Evolutionary conservation across 1,284 basidiomycete species (phyloP).

Genomic region (Cryptococcus sp.): DNA sequence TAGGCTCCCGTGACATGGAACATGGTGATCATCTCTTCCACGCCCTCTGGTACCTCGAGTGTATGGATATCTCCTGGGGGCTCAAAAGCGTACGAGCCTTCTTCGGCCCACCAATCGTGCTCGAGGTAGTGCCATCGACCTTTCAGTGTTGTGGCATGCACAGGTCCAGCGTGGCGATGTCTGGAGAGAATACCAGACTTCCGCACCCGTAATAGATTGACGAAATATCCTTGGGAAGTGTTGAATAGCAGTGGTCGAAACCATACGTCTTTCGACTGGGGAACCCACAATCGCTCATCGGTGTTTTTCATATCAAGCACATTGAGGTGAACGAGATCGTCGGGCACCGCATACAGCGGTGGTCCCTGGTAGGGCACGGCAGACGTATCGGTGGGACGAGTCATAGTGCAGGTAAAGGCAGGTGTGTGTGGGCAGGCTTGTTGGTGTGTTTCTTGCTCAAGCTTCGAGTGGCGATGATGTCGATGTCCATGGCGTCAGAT

Average conservation of each 20-base stretch:
- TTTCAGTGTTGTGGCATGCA: constrained; percentile 23
- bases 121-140: constrained; percentile 32
- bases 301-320: constrained; percentile 22
- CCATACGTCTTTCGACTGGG: constrained; percentile 25
- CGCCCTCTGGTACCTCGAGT: constrained; percentile 27
- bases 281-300: constrained; percentile 30
- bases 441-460: background rate
- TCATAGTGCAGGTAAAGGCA: constrained; percentile 4
- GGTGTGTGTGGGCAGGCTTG: too few relatives aligned
- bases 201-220: constrained; percentile 27
- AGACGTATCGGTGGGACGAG: constrained; percentile 22
- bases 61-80: constrained; percentile 29
- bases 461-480: background rate
- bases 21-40: constrained; percentile 29
- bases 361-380: constrained; percentile 24
- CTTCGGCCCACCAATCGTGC: constrained; percentile 31
- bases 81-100: constrained; percentile 26
- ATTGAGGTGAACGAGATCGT: constrained; percentile 23
- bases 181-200: constrained; percentile 28
- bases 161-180: constrained; percentile 28
- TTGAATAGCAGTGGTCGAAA: constrained; percentile 25
- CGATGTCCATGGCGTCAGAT: background rate
- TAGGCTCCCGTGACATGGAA: constrained; percentile 30
- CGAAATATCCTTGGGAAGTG: constrained; percentile 29
- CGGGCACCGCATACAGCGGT: constrained; percentile 23